Conservation (phyloP, 2,329 filamentous ascomycete genomes). For the Alternaria panax region DNA sequence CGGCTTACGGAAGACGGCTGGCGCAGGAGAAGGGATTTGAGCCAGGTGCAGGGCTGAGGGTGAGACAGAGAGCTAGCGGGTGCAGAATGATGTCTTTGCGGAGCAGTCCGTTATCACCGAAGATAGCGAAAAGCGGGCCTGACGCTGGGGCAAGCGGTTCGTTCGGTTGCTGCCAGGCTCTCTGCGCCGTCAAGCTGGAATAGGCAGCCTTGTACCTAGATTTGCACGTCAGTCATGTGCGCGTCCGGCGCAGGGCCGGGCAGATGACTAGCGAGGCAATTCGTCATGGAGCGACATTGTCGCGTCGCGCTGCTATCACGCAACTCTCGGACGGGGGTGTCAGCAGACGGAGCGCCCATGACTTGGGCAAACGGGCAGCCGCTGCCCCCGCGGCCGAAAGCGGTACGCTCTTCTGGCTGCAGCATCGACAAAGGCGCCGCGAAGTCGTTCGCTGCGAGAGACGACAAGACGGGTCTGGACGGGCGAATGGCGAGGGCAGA, state of each 20-base stretch:
- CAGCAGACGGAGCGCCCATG: conserved; percentile 10
- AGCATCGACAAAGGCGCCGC: conserved; percentile 8
- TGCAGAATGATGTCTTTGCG: conserved; percentile 19
- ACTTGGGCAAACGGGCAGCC: conserved; percentile 1
- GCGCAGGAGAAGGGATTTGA: conserved; percentile 7
- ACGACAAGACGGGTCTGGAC: not conserved
- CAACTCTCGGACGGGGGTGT: conserved; percentile 22
- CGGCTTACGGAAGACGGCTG: conserved; percentile 33
- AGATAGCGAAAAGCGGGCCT: conserved; percentile 25
- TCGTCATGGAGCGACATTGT: conserved; percentile 33
- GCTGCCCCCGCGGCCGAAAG: conserved; percentile 17
- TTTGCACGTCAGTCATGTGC: conserved; percentile 43
- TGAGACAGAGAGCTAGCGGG: conserved; percentile 34
- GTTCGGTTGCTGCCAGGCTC: conserved; percentile 19
- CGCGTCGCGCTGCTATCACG: conserved; percentile 25
- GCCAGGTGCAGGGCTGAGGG: conserved; percentile 37
- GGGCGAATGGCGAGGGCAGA: conserved; percentile 23
- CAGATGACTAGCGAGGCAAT: conserved; percentile 42
- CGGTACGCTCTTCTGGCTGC: conserved; percentile 4
- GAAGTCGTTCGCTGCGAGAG: conserved; percentile 2
- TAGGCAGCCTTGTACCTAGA: conserved; percentile 41
- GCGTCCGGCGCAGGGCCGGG: conserved; percentile 41
- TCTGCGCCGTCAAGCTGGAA: conserved; percentile 23
- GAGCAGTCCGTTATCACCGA: conserved; percentile 24
- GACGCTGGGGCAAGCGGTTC: conserved; percentile 12